Evolutionary conservation across 2,329 filamentous ascomycete genomes (phyloP).

Genomic region (Fusarium pilosicola): DNA sequence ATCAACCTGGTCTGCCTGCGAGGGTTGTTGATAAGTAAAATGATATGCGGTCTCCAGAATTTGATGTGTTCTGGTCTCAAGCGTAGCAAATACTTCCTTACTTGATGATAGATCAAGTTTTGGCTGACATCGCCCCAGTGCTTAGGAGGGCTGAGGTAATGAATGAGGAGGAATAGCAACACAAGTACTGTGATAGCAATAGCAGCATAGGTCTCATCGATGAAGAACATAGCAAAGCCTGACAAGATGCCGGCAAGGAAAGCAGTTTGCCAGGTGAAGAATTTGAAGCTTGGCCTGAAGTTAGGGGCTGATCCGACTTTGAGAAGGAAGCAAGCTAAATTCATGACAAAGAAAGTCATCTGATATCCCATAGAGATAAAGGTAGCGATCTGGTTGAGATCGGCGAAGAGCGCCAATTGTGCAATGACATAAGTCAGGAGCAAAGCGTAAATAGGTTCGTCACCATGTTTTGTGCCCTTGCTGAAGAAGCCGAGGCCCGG

Average conservation of each 20-base stretch:
- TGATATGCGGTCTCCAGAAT: conserved; percentile 90
- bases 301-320: conserved; percentile 90
- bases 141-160: conserved; percentile 86
- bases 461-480: conserved; percentile 74
- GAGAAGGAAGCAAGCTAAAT: conserved; percentile 85
- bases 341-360: conserved; percentile 92
- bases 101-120: conserved; percentile 85
- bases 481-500: conserved; percentile 80
- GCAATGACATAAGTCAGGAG: conserved; percentile 79
- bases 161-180: conserved; percentile 83
- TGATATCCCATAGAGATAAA: conserved; percentile 92
- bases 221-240: conserved; percentile 87
- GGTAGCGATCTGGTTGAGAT: conserved; percentile 89
- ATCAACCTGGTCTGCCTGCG: conserved; percentile 85
- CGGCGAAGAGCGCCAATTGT: conserved; percentile 81
- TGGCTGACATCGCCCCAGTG: conserved; percentile 92
- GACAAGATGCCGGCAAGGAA: conserved; percentile 79
- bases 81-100: conserved; percentile 86
- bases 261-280: conserved; percentile 88
- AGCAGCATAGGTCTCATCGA: conserved; percentile 82
- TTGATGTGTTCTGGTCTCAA: conserved; percentile 90
- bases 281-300: conserved; percentile 87
- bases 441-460: conserved; percentile 82
- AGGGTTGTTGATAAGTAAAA: conserved; percentile 84
- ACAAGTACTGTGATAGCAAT: conserved; percentile 78